phyloP scores from a whole-genome alignment of 2,329 filamentous ascomycete genomes.

The Macrophomina pseudophaseolina region DNA sequence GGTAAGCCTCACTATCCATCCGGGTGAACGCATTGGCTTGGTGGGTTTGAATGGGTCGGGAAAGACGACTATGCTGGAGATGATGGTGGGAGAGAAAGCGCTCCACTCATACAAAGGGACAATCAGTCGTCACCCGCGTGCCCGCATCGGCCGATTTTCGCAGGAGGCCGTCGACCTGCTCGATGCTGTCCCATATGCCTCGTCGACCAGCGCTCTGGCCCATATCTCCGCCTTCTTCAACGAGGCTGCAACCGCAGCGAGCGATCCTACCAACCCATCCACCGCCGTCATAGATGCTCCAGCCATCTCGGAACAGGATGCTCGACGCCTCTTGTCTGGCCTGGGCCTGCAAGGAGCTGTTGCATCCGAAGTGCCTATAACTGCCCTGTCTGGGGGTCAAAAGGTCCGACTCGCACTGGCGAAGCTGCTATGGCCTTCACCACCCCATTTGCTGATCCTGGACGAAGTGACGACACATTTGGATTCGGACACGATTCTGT shows the following conservation, averaged over 20 bases:
- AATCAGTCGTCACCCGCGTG: conserved; percentile 68
- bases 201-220: conserved; percentile 65
- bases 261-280: conserved; percentile 47
- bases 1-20: conserved; percentile 70
- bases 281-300: neutral
- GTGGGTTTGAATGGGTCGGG: conserved; percentile 81
- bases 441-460: conserved; percentile 74
- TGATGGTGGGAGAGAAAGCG: conserved; percentile 55
- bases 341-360: conserved; percentile 73
- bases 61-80: conserved; percentile 77
- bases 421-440: conserved; percentile 65
- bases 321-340: conserved; percentile 68
- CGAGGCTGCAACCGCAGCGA: conserved; percentile 50
- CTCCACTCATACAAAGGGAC: conserved; percentile 64
- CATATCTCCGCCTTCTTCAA: conserved; percentile 51
- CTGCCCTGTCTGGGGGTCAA: conserved; percentile 80
- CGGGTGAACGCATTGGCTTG: conserved; percentile 75
- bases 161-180: conserved; percentile 78
- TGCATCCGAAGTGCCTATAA: conserved; percentile 74
- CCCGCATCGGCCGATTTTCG: conserved; percentile 77
- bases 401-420: conserved; percentile 69
- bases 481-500: conserved; percentile 79
- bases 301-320: conserved; percentile 66
- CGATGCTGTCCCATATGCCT: conserved; percentile 58
- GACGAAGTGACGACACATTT: conserved; percentile 87